These are phyloP conservation scores for Petunia secreta DNA, from an alignment of 257 asterid genomes.

Conservation along the genomic window DNA sequence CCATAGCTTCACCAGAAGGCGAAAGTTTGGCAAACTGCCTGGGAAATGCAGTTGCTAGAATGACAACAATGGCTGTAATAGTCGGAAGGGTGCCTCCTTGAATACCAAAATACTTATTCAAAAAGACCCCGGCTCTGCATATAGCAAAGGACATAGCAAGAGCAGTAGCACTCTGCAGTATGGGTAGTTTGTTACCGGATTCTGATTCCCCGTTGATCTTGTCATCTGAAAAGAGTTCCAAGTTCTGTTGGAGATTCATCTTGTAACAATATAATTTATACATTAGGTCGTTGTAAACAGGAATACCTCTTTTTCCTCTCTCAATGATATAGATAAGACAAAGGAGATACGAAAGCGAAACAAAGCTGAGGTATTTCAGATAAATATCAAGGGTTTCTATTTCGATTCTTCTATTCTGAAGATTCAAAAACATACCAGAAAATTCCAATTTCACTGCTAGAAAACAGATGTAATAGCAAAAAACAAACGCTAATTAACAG, in stretches of 20 bases:
- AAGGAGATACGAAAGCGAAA: not conserved
- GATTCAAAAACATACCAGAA: not conserved
- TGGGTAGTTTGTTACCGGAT: constrained; percentile 66
- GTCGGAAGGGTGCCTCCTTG: constrained; percentile 90
- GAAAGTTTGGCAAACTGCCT: constrained; percentile 76
- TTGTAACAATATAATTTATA: not conserved
- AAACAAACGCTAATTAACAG: not conserved
- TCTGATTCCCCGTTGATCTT: constrained; percentile 41
- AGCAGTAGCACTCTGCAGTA: constrained; percentile 71
- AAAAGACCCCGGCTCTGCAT: constrained; percentile 58
- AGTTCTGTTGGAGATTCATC: constrained; percentile 12
- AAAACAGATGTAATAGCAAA: not conserved
- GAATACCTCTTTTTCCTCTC: not conserved
- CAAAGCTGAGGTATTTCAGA: not conserved
- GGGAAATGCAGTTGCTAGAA: constrained; percentile 78
- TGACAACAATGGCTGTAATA: constrained; percentile 74
- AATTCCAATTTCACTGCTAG: too few relatives aligned
- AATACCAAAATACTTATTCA: constrained; percentile 65
- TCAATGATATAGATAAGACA: not conserved
- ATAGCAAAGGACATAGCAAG: constrained; percentile 76
- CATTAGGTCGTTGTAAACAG: not conserved
- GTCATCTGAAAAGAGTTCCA: constrained; percentile 40
- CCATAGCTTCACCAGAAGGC: constrained; percentile 96
- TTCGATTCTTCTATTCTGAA: not conserved
- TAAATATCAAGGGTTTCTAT: constrained; percentile 2